Evolutionary conservation across 768 basidiomycete species (phyloP).

Genomic region (Hirschioporus abietinus): DNA sequence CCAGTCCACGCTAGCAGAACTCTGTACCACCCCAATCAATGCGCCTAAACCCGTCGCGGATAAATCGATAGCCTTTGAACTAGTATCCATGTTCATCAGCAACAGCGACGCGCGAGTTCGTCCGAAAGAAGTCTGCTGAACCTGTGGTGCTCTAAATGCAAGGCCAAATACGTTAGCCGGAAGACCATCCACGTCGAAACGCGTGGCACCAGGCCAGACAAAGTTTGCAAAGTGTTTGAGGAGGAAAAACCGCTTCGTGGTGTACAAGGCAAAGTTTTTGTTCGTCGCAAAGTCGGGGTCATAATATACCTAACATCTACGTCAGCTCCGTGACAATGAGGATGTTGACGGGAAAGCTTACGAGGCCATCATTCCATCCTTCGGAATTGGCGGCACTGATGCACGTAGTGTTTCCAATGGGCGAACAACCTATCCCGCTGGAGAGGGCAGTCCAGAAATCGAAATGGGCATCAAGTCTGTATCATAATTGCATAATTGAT

Average conservation of each 20-base stretch:
- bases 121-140: neutral
- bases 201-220: neutral
- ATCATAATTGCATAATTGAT: slow-evolving; percentile 35
- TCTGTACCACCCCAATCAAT: neutral
- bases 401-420: slow-evolving; percentile 29
- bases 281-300: slow-evolving; percentile 28
- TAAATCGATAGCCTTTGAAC: neutral
- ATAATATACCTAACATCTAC: slow-evolving; percentile 31
- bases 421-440: slow-evolving; percentile 35
- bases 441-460: slow-evolving; percentile 14
- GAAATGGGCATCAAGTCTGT: slow-evolving; percentile 26
- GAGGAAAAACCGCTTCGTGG: slow-evolving; percentile 19
- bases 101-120: neutral
- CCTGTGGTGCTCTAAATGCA: neutral
- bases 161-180: neutral
- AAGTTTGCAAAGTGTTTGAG: slow-evolving; percentile 20
- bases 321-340: neutral
- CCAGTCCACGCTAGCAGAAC: neutral
- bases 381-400: slow-evolving; percentile 30
- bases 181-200: neutral
- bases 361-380: slow-evolving; percentile 36
- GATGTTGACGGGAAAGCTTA: neutral
- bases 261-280: slow-evolving; percentile 15
- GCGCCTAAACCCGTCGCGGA: neutral
- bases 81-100: slow-evolving; percentile 2